Base-by-base conservation (phyloP, 1,284 basidiomycete species). In the Cutaneotrichosporon spelunceum region DNA sequence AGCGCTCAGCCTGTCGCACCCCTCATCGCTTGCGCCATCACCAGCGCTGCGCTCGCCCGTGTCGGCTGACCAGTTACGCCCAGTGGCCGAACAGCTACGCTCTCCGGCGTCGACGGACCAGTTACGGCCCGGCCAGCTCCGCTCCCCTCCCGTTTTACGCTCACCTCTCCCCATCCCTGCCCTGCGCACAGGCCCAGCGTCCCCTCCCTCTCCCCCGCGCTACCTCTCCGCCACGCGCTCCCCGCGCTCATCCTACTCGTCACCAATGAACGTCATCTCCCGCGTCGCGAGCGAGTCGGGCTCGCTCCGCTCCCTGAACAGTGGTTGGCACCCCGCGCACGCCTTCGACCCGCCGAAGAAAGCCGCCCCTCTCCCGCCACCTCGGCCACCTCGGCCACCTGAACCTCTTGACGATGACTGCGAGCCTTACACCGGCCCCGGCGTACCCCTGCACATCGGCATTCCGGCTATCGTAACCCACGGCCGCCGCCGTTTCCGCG, bases 401-500 rank as follows among this genome's bases (percentile, higher is more conserved):
- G n/a, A n/a, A n/a, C n/a, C n/a, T n/a, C n/a, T n/a, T n/a, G n/a
- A 68, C 34, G 70, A 69, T 47, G 53, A 30, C 26, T 60, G 61
- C 58, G 34, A 34, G 44, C 52, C 68, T 6, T 70, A 68, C 57
- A 53, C 50, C 16, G 72, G 70, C 10, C 64, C 19, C 19, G 91
- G 92, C 0, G 86, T 88, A 1, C 87, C 85, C 6, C 84, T 96
- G 42, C 86, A 90, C 47, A 86, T 94, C 23, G 92, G 93, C 8
- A 94, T 95, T 53, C 91, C 91, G 0, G 95, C 92, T 79, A 91
- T 95, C 72, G 90, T 94, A 60, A 86, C 88, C 0, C 87, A 87
- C 23, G 88, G 88, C 69, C 84, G 88, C 30, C 87, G 87, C 62
- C 84, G 90, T 13, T 93, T 94, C 82, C 87, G 88, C 57, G 93